Conservation (phyloP, 1,139 yeast genomes). For the Candida smagusa region DNA sequence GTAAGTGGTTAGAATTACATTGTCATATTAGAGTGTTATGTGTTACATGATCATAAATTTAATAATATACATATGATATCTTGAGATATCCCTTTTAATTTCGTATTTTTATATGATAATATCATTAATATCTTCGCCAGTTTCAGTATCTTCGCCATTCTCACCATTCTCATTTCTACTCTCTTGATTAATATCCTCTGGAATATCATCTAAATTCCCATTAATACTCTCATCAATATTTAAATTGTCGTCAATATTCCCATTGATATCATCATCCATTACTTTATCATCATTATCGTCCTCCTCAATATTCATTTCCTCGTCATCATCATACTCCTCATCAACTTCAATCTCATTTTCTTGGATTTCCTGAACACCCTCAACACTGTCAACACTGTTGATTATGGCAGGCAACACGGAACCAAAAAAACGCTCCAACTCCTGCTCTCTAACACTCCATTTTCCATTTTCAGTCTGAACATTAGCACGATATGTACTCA, state of each 20-base stretch:
- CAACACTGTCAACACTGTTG: slow-evolving; percentile 23
- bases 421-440: slow-evolving; percentile 36
- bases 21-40: too few species aligned
- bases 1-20: neutral
- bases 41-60: too few species aligned
- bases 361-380: slow-evolving; percentile 15
- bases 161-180: too few species aligned
- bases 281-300: slow-evolving; percentile 8
- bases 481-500: slow-evolving; percentile 31
- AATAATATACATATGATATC: too few species aligned
- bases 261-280: slow-evolving; percentile 10
- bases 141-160: too few species aligned
- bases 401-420: slow-evolving; percentile 29
- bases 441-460: slow-evolving; percentile 41
- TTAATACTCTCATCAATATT: slow-evolving; percentile 6
- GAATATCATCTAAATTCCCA: neutral
- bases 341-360: slow-evolving; percentile 19
- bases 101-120: too few species aligned
- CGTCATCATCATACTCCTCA: slow-evolving; percentile 12
- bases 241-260: slow-evolving; percentile 10
- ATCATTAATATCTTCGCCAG: too few species aligned
- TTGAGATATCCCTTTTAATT: too few species aligned
- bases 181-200: slow-evolving; percentile 7
- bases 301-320: slow-evolving; percentile 11
- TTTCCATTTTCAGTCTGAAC: slow-evolving; percentile 30